Evolutionary conservation across 371 early-diverging fungal species (phyloP).

Genomic region (Actinomortierella ambigua): DNA sequence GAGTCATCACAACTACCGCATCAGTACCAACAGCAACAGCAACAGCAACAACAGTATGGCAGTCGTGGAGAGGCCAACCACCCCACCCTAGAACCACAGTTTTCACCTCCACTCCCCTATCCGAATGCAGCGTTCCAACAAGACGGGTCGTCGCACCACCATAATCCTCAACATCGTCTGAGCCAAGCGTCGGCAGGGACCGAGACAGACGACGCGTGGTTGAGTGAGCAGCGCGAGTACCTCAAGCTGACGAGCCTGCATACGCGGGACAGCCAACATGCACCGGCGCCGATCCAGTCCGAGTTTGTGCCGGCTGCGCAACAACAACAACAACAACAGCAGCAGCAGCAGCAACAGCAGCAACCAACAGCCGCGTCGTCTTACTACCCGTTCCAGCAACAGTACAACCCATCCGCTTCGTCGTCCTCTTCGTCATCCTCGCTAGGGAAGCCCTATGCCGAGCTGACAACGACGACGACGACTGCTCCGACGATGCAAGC

Average conservation of each 20-base stretch:
- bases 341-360: neutral
- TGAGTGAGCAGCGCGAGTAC: constrained; percentile 38
- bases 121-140: neutral
- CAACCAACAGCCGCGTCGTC: neutral
- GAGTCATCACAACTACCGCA: too few relatives aligned
- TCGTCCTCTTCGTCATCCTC: too few relatives aligned
- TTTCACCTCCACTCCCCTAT: too few relatives aligned
- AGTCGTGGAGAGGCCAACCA: too few relatives aligned
- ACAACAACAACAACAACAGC: neutral
- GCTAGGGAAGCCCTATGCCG: too few relatives aligned
- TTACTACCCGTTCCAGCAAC: neutral
- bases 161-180: too few relatives aligned
- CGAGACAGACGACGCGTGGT: constrained; percentile 4
- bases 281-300: neutral
- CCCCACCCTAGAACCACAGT: too few relatives aligned
- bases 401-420: neutral
- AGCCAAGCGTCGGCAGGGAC: constrained; percentile 12
- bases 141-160: too few relatives aligned
- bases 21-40: too few relatives aligned
- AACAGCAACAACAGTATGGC: too few relatives aligned
- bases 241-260: constrained; percentile 19
- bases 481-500: too few relatives aligned
- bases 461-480: too few relatives aligned
- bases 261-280: constrained; percentile 6
- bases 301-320: neutral